Evolutionary conservation across 1,139 yeast species (phyloP).

Genomic region (Saccharomycopsis hybrid): DNA sequence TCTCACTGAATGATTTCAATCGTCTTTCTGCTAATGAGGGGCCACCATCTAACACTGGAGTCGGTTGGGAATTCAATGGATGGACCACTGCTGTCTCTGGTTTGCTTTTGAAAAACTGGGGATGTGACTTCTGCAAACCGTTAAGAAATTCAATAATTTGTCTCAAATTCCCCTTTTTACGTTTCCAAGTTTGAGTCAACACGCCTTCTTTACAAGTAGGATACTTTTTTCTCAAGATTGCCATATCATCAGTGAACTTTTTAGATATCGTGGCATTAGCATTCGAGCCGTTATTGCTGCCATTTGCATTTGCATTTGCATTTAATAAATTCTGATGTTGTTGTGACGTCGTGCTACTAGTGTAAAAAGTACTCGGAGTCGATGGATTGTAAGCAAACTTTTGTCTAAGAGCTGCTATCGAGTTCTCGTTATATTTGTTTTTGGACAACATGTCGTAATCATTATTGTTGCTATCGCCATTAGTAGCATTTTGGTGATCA

Average conservation of each 20-base stretch:
- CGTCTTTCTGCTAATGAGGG: not conserved
- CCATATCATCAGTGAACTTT: slow-evolving; percentile 9
- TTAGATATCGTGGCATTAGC: not conserved
- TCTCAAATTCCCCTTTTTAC: slow-evolving; percentile 19
- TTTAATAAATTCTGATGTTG: no score
- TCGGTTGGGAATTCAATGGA: not conserved
- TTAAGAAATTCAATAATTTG: slow-evolving; percentile 19
- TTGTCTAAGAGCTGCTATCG: not conserved
- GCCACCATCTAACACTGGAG: not conserved
- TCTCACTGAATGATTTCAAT: not conserved
- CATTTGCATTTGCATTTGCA: no score
- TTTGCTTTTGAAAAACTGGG: slow-evolving; percentile 15
- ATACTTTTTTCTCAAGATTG: slow-evolving; percentile 16
- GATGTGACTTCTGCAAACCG: slow-evolving; percentile 15
- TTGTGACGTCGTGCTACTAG: no score
- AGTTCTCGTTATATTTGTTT: not conserved
- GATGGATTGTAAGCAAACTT: slow-evolving; percentile 5
- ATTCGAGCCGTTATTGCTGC: not conserved
- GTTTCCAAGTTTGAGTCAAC: slow-evolving; percentile 16
- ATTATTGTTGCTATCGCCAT: not conserved
- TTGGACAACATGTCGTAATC: slow-evolving; percentile 12
- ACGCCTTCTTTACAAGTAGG: slow-evolving; percentile 17
- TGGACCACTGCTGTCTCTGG: not conserved
- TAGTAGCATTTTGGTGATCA: not conserved
- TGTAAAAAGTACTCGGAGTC: not conserved